Evolutionary conservation across 306 rosid genomes (phyloP).

Genomic region (Bauhinia variegata): DNA sequence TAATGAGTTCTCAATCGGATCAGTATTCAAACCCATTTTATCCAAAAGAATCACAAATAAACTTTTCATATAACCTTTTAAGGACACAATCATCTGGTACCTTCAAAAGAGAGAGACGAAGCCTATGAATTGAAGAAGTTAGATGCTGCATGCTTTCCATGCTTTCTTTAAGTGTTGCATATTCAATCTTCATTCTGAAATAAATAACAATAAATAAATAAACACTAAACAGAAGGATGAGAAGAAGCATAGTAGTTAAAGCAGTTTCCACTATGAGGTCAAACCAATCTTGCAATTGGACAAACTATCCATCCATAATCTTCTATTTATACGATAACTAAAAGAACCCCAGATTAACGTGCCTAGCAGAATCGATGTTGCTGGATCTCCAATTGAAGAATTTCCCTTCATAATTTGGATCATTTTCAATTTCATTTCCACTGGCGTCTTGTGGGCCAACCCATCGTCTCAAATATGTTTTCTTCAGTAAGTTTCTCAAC

Average conservation of each 20-base stretch:
- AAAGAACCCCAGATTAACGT: constrained; percentile 35
- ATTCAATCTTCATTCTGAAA: constrained; percentile 78
- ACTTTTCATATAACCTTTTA: not conserved
- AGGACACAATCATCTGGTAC: constrained; percentile 45
- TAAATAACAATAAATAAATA: constrained; percentile 8
- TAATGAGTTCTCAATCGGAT: constrained; percentile 7
- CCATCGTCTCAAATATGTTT: constrained; percentile 85
- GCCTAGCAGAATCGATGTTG: constrained; percentile 92
- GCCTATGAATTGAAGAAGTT: constrained; percentile 72
- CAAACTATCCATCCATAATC: constrained; percentile 33
- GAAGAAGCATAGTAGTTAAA: constrained; percentile 17
- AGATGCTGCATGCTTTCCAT: constrained; percentile 80
- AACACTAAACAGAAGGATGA: constrained; percentile 11
- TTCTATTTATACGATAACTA: constrained; percentile 38
- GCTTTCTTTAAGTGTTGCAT: constrained; percentile 86
- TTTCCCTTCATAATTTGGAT: constrained; percentile 49
- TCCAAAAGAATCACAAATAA: too few relatives aligned
- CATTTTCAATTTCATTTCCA: constrained; percentile 58
- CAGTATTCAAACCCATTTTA: not conserved
- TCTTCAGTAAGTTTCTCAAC: constrained; percentile 77
- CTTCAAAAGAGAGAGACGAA: constrained; percentile 77
- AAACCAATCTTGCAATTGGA: constrained; percentile 18
- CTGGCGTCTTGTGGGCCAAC: constrained; percentile 55
- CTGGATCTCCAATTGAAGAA: constrained; percentile 44
- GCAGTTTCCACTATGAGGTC: constrained; percentile 18